Percentiles rank a stretch among this genome's conserved stretches.
These are phyloP conservation scores for Lachancea cidri DNA, from an alignment of 805 yeast genomes.

Conservation along the genomic window DNA sequence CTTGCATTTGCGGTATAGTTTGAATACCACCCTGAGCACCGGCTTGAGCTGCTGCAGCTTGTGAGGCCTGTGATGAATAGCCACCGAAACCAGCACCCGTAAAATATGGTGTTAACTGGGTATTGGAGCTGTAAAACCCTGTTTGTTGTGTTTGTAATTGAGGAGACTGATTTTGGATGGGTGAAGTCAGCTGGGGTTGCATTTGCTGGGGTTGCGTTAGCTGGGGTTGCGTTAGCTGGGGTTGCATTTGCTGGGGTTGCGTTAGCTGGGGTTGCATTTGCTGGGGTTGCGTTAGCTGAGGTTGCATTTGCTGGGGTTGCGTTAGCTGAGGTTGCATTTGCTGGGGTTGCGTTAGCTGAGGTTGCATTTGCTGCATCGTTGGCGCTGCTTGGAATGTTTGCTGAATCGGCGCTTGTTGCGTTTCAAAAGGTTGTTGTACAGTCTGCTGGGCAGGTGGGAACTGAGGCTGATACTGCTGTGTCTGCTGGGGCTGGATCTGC, in stretches of 20 bases:
- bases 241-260: constrained; percentile 11
- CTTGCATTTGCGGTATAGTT: constrained; percentile 14
- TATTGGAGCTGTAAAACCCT: constrained; percentile 25
- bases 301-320: constrained; percentile 11
- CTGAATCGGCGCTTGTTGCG: not conserved
- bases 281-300: constrained; percentile 14
- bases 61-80: constrained; percentile 29
- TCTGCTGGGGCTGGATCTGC: constrained; percentile 7
- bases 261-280: constrained; percentile 9
- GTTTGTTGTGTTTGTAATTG: constrained; percentile 24
- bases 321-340: constrained; percentile 15
- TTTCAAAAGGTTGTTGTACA: constrained; percentile 3
- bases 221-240: constrained; percentile 19
- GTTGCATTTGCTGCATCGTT: constrained; percentile 1
- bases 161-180: constrained; percentile 13
- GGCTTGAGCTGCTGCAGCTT: constrained; percentile 3
- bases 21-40: not conserved
- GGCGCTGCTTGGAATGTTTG: not conserved
- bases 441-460: not conserved
- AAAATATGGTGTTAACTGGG: constrained; percentile 31
- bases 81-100: constrained; percentile 64
- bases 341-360: too few species aligned
- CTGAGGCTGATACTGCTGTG: constrained; percentile 10
- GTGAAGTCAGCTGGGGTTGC: constrained; percentile 12
- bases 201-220: constrained; percentile 14